Base-by-base conservation (phyloP, 2,329 filamentous ascomycete species). In the Ophiostoma quercus region DNA sequence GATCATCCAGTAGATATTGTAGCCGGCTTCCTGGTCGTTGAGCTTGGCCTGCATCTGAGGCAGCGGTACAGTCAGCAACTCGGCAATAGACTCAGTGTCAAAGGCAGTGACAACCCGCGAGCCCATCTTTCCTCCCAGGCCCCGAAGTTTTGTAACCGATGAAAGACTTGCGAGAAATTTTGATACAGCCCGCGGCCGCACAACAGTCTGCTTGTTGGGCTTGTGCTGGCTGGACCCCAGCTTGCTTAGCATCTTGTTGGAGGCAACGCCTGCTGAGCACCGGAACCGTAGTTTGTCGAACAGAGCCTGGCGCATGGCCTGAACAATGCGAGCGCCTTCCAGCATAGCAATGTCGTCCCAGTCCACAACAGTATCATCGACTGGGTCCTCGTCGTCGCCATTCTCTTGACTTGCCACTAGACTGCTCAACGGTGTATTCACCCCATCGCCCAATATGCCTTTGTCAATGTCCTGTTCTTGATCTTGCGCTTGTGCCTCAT, bases 301-400 rank as follows among this genome's bases (percentile, higher is more conserved):
- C 70, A 99, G 85, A 67, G 85, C 82, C 29, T 83, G 82, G 67
- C 95, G 87, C 22, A 98, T 85, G 71, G 87, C 84, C 25, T 92
- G 87, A 43, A 97, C 88, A 75, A 98, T 95, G 76, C 97, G 93
- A 1, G 93, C 94, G 0, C 91, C 95, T 75, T 97, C 87, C 39
- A 92, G 83, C 77, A 96, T 91, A 19, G 87, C 91, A 73, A 98
- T 85, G 81, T 99, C 95, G 78, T 99, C 94, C 95, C 95, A 99
- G 79, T 99, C 95, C 0, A 92, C 92, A 76, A 34, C n/a, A 5
- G 60, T 19, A 0, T 54, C 34, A 11, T 66, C 69, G 1, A 19
- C 63, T 1, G 62, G 32, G 57, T 62, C 7, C n/a, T 29, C 22
- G 11, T 29, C 6, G 51, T n/a, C 22, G 22, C 25, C 51, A 19